Base-by-base conservation (phyloP, 2,329 filamentous ascomycete genomes). In the Hymenoscyphus linearis region DNA sequence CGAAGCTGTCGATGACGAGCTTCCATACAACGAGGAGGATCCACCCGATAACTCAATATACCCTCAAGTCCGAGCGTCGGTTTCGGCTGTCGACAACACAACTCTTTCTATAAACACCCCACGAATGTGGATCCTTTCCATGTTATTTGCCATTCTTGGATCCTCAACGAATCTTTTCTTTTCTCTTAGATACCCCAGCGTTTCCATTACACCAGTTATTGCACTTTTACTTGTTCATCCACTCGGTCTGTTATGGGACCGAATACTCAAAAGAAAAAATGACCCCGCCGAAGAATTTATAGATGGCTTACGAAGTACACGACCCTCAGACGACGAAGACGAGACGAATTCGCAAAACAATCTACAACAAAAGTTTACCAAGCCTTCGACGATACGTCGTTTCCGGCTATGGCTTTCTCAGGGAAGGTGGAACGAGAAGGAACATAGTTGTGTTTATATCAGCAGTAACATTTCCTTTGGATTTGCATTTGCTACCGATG, bases 401-500 rank as follows among this genome's bases (percentile, higher is more conserved):
- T 71, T 87, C 61, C 84, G 89, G 54, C 78, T 89, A 37, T 95
- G 90, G 90, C 78, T 93, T 31, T 86, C 85, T 1, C 90, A 93
- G 74, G 90, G 90, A 2, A 81, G 78, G 37, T 95, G 91, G 91
- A 95, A 95, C 71, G 87, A 92, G 72, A 95, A 95, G 73, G 90
- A 95, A 73, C 91, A 95, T 74, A 90, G 88, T 50, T 95, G 90
- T 71, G 90, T 95, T 57, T 95, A 95, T 69, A 91, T 95, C 68
- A 91, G 88, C 78, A 93, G 90, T 76, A 95, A 95, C 71, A 90
- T 95, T 50, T 91, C 90, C 22, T 95, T 95, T 72, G 91, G 90
- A 1, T 95, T 95, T 75, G 90, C 91, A 27, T 95, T 95, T 75
- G 90, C 90, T 7, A 95, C 91, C 31, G 90, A 95, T 76, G 88